A percentile compares a stretch with the other conserved stretches of the same genome.
phyloP scores from a whole-genome alignment of 768 basidiomycete genomes.

The Pleurotus platypus region DNA sequence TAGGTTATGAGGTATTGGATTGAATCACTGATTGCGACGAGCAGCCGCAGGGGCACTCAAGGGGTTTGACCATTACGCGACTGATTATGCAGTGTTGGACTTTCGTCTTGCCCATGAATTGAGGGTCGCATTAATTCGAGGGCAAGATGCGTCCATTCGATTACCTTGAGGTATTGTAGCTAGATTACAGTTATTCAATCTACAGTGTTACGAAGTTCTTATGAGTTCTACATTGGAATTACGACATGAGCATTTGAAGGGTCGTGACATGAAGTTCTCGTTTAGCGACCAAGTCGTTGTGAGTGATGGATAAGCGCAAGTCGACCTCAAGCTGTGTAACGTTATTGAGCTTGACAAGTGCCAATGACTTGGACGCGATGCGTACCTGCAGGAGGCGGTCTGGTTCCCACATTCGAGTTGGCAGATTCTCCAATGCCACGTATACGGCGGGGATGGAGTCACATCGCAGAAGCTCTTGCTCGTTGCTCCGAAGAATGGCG shows the following conservation, averaged over 20 bases:
- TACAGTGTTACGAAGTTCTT: too few relatives aligned
- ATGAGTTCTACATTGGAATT: neutral
- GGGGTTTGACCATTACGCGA: too few relatives aligned
- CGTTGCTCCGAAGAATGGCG: constrained; percentile 79
- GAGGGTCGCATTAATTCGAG: too few relatives aligned
- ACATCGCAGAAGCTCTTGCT: constrained; percentile 78
- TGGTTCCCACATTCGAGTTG: constrained; percentile 91
- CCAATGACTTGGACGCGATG: constrained; percentile 1
- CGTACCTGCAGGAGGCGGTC: constrained; percentile 86
- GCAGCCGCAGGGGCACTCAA: too few relatives aligned
- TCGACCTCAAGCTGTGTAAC: constrained; percentile 50
- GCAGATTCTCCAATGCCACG: constrained; percentile 83
- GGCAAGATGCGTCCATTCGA: too few relatives aligned
- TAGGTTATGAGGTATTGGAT: too few relatives aligned
- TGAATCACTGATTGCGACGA: too few relatives aligned
- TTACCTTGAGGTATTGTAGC: too few relatives aligned
- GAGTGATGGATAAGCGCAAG: constrained; percentile 46
- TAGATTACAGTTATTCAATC: too few relatives aligned
- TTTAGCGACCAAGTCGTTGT: constrained; percentile 53
- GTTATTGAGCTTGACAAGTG: neutral
- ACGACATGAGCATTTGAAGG: constrained; percentile 38
- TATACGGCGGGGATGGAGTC: constrained; percentile 88
- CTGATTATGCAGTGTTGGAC: too few relatives aligned
- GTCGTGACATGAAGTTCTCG: constrained; percentile 47
- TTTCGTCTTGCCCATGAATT: too few relatives aligned